A percentile compares a stretch with the other conserved stretches of the same genome.
These are phyloP conservation scores for Brassica napus DNA, from an alignment of 345 rosid species.

Conservation along the genomic window DNA sequence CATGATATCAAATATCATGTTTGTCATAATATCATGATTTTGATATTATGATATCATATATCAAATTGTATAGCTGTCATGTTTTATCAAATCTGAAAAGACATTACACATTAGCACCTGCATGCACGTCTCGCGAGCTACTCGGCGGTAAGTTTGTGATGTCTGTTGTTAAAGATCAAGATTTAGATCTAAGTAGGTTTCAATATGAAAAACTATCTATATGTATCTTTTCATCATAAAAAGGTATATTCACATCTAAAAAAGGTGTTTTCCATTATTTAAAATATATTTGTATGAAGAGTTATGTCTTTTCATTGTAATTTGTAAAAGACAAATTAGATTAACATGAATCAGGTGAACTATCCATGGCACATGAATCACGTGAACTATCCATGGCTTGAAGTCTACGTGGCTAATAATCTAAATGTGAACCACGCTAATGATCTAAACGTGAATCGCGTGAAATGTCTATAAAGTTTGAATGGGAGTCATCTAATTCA, in stretches of 20 bases:
- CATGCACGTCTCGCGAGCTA: constrained; percentile 6
- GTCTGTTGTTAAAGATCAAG: constrained; percentile 1
- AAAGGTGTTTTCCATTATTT: not conserved
- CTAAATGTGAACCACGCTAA: not conserved
- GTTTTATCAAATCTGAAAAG: not conserved
- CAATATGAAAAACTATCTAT: no score
- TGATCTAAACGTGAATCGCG: no score
- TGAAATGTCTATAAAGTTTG: no score
- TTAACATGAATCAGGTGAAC: not conserved
- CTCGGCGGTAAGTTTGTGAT: constrained; percentile 6
- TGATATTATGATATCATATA: not conserved
- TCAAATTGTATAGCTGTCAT: not conserved
- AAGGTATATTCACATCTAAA: no score
- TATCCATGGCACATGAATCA: not conserved
- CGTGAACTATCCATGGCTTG: not conserved
- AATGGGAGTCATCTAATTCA: no score
- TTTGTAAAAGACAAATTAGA: no score
- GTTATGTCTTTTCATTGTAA: no score
- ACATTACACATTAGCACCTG: constrained; percentile 2
- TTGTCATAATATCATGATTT: not conserved
- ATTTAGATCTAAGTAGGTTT: constrained; percentile 15
- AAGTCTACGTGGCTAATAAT: not conserved
- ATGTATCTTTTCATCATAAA: not conserved
- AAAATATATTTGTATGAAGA: no score
- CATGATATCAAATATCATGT: not conserved